Evolutionary conservation across 371 early-diverging fungal species (phyloP).

Genomic region (Zychaea mexicana): DNA sequence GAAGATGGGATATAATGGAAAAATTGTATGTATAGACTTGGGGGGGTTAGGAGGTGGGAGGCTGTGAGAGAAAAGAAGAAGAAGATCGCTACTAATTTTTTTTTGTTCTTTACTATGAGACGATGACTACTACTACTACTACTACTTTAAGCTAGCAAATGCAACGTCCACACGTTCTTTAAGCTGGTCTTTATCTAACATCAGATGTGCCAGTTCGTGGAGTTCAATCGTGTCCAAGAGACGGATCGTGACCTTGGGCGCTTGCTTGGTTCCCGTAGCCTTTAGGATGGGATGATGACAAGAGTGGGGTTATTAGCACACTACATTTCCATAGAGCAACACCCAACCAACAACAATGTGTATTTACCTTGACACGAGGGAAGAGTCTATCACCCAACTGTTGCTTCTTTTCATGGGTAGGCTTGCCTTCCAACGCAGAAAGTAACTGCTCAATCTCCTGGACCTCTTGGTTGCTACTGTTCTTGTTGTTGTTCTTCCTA

Average conservation of each 20-base stretch:
- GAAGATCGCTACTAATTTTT: no score
- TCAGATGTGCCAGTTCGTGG: slow-evolving; percentile 38
- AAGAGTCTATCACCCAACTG: slow-evolving; percentile 46
- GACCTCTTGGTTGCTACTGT: not conserved
- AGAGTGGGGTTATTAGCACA: no score
- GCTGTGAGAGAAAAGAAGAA: not conserved
- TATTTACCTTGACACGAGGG: slow-evolving; percentile 48
- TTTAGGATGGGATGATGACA: no score
- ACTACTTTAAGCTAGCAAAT: slow-evolving; percentile 22
- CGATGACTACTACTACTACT: no score
- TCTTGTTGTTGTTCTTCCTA: not conserved
- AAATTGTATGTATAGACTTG: no score
- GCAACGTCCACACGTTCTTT: slow-evolving; percentile 35
- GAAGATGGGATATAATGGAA: slow-evolving; percentile 9
- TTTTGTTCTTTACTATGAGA: no score
- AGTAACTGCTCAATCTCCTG: slow-evolving; percentile 27
- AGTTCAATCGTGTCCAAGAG: slow-evolving; percentile 32
- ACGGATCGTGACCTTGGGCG: slow-evolving; percentile 38
- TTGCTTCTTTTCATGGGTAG: slow-evolving; percentile 43
- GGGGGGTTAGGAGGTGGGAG: no score
- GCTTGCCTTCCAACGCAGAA: slow-evolving; percentile 32
- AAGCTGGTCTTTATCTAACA: slow-evolving; percentile 33
- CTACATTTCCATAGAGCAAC: no score
- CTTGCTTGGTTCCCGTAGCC: slow-evolving; percentile 36
- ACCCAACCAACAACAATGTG: not conserved